A percentile compares a stretch with the other conserved stretches of the same genome.
Evolutionary conservation across 2,329 filamentous ascomycete species (phyloP).

Genomic region (Tolypocladium album): DNA sequence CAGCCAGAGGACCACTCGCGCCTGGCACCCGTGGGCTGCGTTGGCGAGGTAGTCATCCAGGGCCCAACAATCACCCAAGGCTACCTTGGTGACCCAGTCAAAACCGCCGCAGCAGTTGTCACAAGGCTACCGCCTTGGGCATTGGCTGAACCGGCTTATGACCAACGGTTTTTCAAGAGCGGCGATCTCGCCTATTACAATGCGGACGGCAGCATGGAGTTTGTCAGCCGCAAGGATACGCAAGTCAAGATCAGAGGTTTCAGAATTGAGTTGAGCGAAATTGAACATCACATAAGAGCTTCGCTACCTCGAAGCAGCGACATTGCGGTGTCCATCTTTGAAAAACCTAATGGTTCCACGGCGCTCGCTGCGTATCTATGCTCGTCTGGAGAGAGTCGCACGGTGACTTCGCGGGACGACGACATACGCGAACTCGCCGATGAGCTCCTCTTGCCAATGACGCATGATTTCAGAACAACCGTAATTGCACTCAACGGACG

Average conservation of each 20-base stretch:
- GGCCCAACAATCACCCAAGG: constrained; percentile 4
- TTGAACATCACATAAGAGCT: constrained; percentile 4
- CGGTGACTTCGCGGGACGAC: not conserved
- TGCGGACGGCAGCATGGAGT: constrained; percentile 7
- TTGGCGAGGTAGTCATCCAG: constrained; percentile 7
- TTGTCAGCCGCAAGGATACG: constrained; percentile 1
- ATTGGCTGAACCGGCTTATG: not conserved
- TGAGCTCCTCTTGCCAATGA: not conserved
- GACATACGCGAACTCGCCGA: not conserved
- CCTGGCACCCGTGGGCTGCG: constrained; percentile 2
- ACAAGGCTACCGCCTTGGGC: not conserved
- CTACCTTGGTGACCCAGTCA: constrained; percentile 1
- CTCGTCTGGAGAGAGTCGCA: not conserved
- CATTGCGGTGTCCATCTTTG: not conserved
- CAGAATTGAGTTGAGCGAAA: constrained; percentile 9
- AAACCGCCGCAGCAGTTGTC: not conserved
- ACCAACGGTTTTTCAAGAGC: constrained; percentile 6
- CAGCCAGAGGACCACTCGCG: not conserved
- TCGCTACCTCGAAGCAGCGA: not conserved
- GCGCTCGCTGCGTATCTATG: not conserved
- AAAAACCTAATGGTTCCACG: not conserved
- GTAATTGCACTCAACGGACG: not conserved
- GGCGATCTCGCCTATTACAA: constrained; percentile 1
- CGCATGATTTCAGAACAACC: not conserved
- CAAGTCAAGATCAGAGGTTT: constrained; percentile 11